Conservation (phyloP, 306 rosid genomes). For the Medicago lupulina region DNA sequence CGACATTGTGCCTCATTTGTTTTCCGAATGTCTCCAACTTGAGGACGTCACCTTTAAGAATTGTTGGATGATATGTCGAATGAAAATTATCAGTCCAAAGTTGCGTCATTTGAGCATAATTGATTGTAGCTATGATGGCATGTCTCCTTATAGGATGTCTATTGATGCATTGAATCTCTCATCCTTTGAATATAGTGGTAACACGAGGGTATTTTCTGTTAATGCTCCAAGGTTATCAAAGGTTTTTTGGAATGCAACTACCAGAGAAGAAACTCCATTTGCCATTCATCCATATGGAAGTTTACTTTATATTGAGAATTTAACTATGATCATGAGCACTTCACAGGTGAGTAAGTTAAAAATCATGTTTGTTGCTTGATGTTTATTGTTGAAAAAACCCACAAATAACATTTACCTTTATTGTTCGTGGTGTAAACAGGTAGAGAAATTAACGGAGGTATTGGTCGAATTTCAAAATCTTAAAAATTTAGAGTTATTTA, state of each 20-base stretch:
- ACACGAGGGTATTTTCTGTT: neutral
- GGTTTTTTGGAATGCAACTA: neutral
- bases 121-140: neutral
- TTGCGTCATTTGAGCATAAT: neutral
- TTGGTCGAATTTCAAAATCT: too few species aligned
- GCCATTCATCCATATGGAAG: neutral
- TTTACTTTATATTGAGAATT: neutral
- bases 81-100: neutral
- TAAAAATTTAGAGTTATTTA: too few species aligned
- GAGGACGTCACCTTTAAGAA: conserved; percentile 7
- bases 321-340: neutral
- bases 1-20: neutral
- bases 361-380: neutral
- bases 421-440: too few species aligned
- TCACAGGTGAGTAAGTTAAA: neutral
- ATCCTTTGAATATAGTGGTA: neutral
- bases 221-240: neutral
- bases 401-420: too few species aligned
- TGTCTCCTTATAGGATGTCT: neutral
- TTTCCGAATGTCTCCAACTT: neutral
- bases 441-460: too few species aligned
- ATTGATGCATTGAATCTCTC: neutral
- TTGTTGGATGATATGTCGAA: neutral
- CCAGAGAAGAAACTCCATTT: neutral
- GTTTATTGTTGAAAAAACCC: neutral